Evolutionary conservation across 2,329 filamentous ascomycete genomes (phyloP), one percentile per base, ranked within the genome.

Genomic region (Neonectria coccinea): DNA sequence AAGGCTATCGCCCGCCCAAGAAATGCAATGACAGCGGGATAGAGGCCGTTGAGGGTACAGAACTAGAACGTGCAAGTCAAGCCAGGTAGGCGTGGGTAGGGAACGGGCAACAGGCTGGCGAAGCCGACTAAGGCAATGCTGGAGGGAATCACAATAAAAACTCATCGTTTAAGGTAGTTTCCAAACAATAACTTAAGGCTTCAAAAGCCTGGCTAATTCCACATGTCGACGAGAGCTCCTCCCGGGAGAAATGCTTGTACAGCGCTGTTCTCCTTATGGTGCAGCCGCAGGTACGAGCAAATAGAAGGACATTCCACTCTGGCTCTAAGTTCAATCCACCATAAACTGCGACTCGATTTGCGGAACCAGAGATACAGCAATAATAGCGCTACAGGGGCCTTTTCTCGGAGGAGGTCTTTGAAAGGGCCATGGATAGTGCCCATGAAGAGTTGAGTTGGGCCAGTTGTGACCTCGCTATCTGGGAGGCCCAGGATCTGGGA

Each of bases 261-360:
- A 0, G 65, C 66, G 12, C 0, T 5, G 22, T 78, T 67, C 0
- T 33, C 66, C 20, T 44, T 20, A 20, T 82, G 76, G 72, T 79
- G 69, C 3, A 69, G 58, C 3, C 39, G 68, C 4, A 83, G 63
- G 47, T 83, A 83, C 12, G 62, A 64, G 60, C 73, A 74, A 45
- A 83, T 83, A n/a, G 81, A 73, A 39, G 78, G 79, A 47, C 78
- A 78, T 68, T 83, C 82, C 39, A 83, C 75, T 56, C 75, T 75
- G 1, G 80, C 79, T 36, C 81, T 74, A 1, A 82, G 72, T 20
- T 76, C 76, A 63, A 83, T 77, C 79, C 80, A 83, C 81, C 81
- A 83, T 65, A 82, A 76, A 69, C 74, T 74, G 16, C 74, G 74
- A 39, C 80, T 54, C 59, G 76, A 74, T 69, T 81, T 82, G 20